A percentile compares a stretch with the other conserved stretches of the same genome.
Conservation (phyloP, 2,329 filamentous ascomycete species). For the Orbilia blumenaviensis region DNA sequence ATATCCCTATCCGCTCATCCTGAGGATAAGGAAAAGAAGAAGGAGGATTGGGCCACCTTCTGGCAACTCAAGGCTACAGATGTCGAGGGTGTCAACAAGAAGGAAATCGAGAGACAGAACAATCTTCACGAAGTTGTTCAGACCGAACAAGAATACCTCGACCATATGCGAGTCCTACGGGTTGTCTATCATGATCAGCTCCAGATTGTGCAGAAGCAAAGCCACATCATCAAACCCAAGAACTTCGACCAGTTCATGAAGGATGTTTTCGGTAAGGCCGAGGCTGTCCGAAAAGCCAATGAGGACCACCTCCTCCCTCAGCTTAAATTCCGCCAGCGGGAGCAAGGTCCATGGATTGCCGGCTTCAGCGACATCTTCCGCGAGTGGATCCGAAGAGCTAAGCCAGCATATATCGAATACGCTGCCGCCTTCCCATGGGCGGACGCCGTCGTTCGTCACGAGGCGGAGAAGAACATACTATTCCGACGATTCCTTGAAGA, state of each 20-base stretch:
- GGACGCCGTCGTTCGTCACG: slow-evolving; percentile 81
- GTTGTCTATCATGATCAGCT: slow-evolving; percentile 84
- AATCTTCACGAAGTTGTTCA: slow-evolving; percentile 94
- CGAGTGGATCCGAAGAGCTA: slow-evolving; percentile 97
- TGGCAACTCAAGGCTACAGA: slow-evolving; percentile 84
- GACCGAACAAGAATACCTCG: slow-evolving; percentile 89
- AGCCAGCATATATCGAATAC: slow-evolving; percentile 87
- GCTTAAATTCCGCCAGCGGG: slow-evolving; percentile 94
- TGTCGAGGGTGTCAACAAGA: slow-evolving; percentile 75
- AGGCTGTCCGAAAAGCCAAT: slow-evolving; percentile 87
- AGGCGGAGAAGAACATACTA: slow-evolving; percentile 82
- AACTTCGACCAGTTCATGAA: slow-evolving; percentile 80
- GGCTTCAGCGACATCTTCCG: slow-evolving; percentile 97
- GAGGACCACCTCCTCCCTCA: slow-evolving; percentile 91
- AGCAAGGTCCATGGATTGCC: slow-evolving; percentile 92
- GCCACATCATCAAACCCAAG: slow-evolving; percentile 75
- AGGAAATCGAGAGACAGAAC: slow-evolving; percentile 92
- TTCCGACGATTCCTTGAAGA: slow-evolving; percentile 88
- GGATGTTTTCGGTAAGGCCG: slow-evolving; percentile 89
- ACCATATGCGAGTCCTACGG: slow-evolving; percentile 84
- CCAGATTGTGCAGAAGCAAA: slow-evolving; percentile 63
- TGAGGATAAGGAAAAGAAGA: slow-evolving; percentile 73
- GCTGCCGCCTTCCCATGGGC: slow-evolving; percentile 86
- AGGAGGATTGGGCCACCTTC: slow-evolving; percentile 87
- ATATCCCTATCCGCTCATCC: slow-evolving; percentile 82